phyloP scores from a whole-genome alignment of 352 stramenopile genomes.

The Phytophthora idaei region DNA sequence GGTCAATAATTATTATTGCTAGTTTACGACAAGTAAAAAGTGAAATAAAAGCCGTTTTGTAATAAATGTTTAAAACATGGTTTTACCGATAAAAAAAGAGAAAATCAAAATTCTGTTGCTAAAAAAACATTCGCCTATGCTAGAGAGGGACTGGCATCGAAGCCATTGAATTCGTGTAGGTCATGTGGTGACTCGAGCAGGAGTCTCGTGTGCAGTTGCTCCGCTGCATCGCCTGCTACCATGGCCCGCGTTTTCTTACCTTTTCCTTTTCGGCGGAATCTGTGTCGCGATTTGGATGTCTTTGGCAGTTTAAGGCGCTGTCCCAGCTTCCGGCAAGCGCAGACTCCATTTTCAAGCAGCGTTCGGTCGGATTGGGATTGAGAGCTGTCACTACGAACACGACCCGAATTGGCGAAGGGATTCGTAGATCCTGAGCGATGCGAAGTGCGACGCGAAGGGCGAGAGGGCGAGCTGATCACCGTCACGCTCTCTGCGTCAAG shows the following conservation, averaged over 20 bases:
- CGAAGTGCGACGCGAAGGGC: constrained; percentile 30
- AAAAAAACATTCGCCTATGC: constrained; percentile 1
- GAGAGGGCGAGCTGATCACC: constrained; percentile 23
- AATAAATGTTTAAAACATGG: too few species aligned
- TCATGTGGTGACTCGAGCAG: constrained; percentile 49
- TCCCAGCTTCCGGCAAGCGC: constrained; percentile 59
- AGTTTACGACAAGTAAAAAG: too few species aligned
- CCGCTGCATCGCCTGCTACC: constrained; percentile 16
- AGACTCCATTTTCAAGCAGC: constrained; percentile 51
- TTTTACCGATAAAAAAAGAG: too few species aligned
- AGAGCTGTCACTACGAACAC: constrained; percentile 32
- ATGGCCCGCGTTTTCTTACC: constrained; percentile 21
- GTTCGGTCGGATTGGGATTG: constrained; percentile 50
- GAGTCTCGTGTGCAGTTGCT: constrained; percentile 52
- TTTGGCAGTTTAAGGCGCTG: constrained; percentile 58
- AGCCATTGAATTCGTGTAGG: constrained; percentile 50
- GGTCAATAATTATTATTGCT: too few species aligned
- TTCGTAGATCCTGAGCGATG: constrained; percentile 52
- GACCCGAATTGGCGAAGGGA: constrained; percentile 28
- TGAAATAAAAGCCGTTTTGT: too few species aligned
- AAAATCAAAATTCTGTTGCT: too few species aligned
- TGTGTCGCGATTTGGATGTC: constrained; percentile 34
- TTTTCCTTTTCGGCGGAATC: constrained; percentile 45
- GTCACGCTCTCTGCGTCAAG: constrained; percentile 27
- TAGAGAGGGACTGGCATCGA: constrained; percentile 31